A percentile compares a stretch with the other conserved stretches of the same genome.
phyloP scores from a whole-genome alignment of 805 yeast genomes.

The Cyberlindnera veronae region DNA sequence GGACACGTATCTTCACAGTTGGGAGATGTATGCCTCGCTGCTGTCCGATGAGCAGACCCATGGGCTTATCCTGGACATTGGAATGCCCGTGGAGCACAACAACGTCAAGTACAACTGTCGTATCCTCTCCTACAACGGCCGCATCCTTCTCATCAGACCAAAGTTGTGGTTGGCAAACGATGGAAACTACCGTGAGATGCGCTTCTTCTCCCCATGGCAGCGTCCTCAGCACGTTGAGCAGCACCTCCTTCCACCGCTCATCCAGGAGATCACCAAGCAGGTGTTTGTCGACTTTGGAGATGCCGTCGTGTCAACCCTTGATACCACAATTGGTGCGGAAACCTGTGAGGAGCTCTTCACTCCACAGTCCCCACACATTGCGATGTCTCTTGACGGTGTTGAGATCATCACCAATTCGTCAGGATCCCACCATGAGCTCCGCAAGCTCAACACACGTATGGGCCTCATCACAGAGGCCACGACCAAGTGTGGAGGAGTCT shows the following conservation, averaged over 20 bases:
- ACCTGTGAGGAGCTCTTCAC: constrained; percentile 98
- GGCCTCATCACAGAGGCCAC: constrained; percentile 89
- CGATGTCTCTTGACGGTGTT: constrained; percentile 92
- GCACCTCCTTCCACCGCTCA: constrained; percentile 65
- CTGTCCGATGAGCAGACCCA: constrained; percentile 61
- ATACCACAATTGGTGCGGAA: constrained; percentile 93
- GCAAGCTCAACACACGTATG: constrained; percentile 84
- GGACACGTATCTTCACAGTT: constrained; percentile 83
- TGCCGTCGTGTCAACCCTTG: constrained; percentile 78
- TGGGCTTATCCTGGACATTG: constrained; percentile 83
- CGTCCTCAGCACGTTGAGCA: constrained; percentile 73
- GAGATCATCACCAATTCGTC: constrained; percentile 94
- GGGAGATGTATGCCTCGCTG: constrained; percentile 91
- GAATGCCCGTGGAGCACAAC: constrained; percentile 90
- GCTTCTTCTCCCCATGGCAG: constrained; percentile 94
- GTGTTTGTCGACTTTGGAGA: constrained; percentile 78
- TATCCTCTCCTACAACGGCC: constrained; percentile 72
- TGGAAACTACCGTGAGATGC: constrained; percentile 97
- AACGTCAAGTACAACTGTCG: constrained; percentile 91
- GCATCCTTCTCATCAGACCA: constrained; percentile 84
- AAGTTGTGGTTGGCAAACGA: constrained; percentile 93
- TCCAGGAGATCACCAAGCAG: constrained; percentile 68
- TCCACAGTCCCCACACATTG: constrained; percentile 92
- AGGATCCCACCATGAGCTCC: constrained; percentile 94
- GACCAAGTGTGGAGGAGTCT: constrained; percentile 93